Percentiles rank a stretch among this genome's conserved stretches.
phyloP scores from a whole-genome alignment of 179 eudicot species.

The Beta corolliflora region DNA sequence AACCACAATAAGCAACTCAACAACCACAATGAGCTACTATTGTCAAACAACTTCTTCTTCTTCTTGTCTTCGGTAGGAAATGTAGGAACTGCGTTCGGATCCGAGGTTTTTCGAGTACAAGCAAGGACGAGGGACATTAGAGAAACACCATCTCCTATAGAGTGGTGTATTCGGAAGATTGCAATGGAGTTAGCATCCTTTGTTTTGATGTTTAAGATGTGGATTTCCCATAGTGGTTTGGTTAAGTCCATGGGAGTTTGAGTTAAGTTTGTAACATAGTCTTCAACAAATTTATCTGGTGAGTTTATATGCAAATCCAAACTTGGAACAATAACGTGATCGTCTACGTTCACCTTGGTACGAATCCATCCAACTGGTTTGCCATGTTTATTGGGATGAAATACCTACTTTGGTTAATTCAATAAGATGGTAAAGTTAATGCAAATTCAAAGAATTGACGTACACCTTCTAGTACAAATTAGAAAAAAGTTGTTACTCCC shows the following conservation, averaged over 20 bases:
- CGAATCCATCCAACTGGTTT: slow-evolving; percentile 39
- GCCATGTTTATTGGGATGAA: slow-evolving; percentile 28
- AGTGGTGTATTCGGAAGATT: slow-evolving; percentile 67
- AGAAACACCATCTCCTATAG: slow-evolving; percentile 77
- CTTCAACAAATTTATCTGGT: slow-evolving; percentile 58
- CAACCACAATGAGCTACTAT: slow-evolving; percentile 11
- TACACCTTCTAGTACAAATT: too few species aligned
- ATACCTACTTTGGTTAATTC: slow-evolving; percentile 17
- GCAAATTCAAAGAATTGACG: background rate
- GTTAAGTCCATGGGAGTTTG: slow-evolving; percentile 43
- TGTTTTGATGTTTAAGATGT: slow-evolving; percentile 61
- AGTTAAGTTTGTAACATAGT: slow-evolving; percentile 53
- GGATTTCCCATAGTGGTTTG: slow-evolving; percentile 77
- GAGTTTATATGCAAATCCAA: slow-evolving; percentile 41
- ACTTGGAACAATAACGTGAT: slow-evolving; percentile 50
- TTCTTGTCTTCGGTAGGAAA: slow-evolving; percentile 31
- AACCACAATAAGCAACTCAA: slow-evolving; percentile 16
- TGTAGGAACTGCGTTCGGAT: slow-evolving; percentile 45
- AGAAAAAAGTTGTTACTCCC: background rate
- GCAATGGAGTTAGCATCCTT: slow-evolving; percentile 45
- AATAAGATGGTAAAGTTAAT: background rate
- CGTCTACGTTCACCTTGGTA: slow-evolving; percentile 34
- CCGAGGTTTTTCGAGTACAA: slow-evolving; percentile 48
- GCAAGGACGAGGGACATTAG: slow-evolving; percentile 69
- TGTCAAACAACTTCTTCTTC: slow-evolving; percentile 6